Percentiles rank a stretch among this genome's conserved stretches.
These are phyloP conservation scores for Scleromitrula shiraiana DNA, from an alignment of 2,329 filamentous ascomycete genomes.

Conservation along the genomic window DNA sequence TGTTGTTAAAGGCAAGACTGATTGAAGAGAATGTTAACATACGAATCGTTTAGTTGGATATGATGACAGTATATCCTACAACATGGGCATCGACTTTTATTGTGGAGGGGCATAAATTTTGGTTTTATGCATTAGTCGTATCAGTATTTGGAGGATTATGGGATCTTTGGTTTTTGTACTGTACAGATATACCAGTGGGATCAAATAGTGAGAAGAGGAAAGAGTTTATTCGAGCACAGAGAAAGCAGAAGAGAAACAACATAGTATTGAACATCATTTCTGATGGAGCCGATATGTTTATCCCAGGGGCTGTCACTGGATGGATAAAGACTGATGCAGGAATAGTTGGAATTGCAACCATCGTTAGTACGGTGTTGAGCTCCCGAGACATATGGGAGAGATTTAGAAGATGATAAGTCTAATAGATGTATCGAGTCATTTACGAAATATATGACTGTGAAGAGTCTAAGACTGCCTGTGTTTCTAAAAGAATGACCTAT, in stretches of 20 bases:
- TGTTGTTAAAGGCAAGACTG: background rate
- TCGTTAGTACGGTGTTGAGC: conserved; percentile 54
- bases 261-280: conserved; percentile 35
- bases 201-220: too few relatives aligned
- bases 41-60: conserved; percentile 27
- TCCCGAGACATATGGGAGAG: conserved; percentile 53
- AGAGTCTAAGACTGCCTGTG: too few relatives aligned
- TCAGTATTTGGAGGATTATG: conserved; percentile 34
- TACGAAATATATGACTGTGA: too few relatives aligned
- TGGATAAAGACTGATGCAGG: conserved; percentile 48
- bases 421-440: background rate
- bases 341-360: conserved; percentile 49
- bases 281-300: conserved; percentile 52
- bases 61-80: conserved; percentile 42
- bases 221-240: too few relatives aligned
- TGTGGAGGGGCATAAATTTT: conserved; percentile 58
- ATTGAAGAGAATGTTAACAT: background rate
- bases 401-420: conserved; percentile 14
- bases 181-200: too few relatives aligned
- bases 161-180: conserved; percentile 3
- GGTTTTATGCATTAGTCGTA: conserved; percentile 48
- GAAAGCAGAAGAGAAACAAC: background rate
- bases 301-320: conserved; percentile 52
- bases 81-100: conserved; percentile 40
- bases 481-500: too few relatives aligned